These are phyloP conservation scores for Pythium brachiatum DNA, from an alignment of 352 stramenopile species.

Conservation along the genomic window DNA sequence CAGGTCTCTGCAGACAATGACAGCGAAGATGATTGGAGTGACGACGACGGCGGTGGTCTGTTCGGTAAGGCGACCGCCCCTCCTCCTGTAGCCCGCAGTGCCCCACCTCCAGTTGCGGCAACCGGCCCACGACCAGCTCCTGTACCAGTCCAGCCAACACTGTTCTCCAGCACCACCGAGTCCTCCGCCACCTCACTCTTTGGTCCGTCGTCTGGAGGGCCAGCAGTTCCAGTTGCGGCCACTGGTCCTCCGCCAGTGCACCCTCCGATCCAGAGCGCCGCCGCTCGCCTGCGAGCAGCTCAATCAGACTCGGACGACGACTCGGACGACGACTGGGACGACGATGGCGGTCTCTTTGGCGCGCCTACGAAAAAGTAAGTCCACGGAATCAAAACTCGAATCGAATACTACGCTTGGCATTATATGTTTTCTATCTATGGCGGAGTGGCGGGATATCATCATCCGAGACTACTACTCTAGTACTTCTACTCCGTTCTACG, in stretches of 20 bases:
- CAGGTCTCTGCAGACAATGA: slow-evolving; percentile 42
- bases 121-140: slow-evolving; percentile 11
- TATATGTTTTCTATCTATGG: slow-evolving; percentile 5
- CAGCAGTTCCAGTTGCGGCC: slow-evolving; percentile 8
- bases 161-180: slow-evolving; percentile 3
- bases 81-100: slow-evolving; percentile 9
- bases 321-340: slow-evolving; percentile 57
- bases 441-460: not conserved
- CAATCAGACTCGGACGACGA: slow-evolving; percentile 42
- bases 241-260: slow-evolving; percentile 25
- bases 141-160: slow-evolving; percentile 10
- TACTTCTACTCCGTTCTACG: not conserved
- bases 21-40: slow-evolving; percentile 64
- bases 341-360: slow-evolving; percentile 66
- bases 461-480: not conserved
- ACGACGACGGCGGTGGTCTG: slow-evolving; percentile 45
- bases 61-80: slow-evolving; percentile 36
- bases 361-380: slow-evolving; percentile 18
- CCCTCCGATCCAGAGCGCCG: slow-evolving; percentile 48
- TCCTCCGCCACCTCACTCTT: slow-evolving; percentile 26
- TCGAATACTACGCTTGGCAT: slow-evolving; percentile 6
- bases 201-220: slow-evolving; percentile 18
- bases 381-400: not conserved
- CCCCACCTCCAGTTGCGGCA: slow-evolving; percentile 6
- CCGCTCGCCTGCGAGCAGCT: slow-evolving; percentile 42